Evolutionary conservation across 768 basidiomycete genomes (phyloP), one percentile per base, ranked within the genome.

Genomic region (Boletellus sp.): DNA sequence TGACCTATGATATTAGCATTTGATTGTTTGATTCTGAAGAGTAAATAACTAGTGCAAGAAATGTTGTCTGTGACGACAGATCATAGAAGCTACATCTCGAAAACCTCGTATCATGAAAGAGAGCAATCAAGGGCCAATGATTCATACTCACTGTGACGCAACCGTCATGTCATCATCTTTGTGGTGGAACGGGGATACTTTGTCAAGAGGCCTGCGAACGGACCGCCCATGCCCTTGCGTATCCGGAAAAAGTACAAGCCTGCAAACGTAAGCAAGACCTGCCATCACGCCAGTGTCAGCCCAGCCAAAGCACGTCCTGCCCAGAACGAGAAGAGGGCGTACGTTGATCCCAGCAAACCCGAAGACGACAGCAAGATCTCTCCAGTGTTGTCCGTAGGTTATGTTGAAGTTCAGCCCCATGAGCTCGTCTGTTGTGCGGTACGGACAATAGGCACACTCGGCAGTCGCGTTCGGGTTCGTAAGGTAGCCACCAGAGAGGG

Each of bases 371-470:
- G 34, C 47, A 12, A 59, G 16, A 24, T 59, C 50, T 39, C 47
- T 56, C 58, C 50, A 52, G 3, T 36, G 42, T 6, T 45, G 39
- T 11, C 20, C 39, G 12, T 56, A 56, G 11, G 47, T 47, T 6
- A 59, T 34, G 20, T 49, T 47, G 36, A 45, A 47, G 3, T 4
- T 17, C n/a, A 24, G 17, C 13, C 38, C 41, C 44, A 76, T 51
- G 60, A 68, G 72, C 42, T 76, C 60, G 56, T 85, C 76, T 4
- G 83, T 83, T 3, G 71, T 76, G 7, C 70, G 56, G 24, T 73
- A 72, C 1, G 78, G 67, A 54, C 86, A 87, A 65, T 79, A 85
- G 19, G 71, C 50, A 61, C 85, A 89, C 38, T 59, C 65, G n/a
- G 65, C 50, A 0, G 77, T 76, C 4, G 82, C 78, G n/a, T 75